Conservation (phyloP, 306 rosid genomes). For the Phaseolus lunatus region DNA sequence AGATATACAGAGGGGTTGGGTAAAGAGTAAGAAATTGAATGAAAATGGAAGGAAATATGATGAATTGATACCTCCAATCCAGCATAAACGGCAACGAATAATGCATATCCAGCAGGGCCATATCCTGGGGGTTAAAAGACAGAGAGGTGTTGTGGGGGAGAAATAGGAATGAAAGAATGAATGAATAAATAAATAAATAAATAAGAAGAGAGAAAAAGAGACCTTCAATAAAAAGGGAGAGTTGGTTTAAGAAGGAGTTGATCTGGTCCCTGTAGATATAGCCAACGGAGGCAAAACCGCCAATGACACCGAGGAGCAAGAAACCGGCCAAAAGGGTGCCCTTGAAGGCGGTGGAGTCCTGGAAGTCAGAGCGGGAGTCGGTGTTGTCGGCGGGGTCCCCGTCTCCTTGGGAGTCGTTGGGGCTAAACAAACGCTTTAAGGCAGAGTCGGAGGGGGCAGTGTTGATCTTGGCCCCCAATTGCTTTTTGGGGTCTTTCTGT, state of each 20-base stretch:
- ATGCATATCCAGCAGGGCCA: conserved; percentile 95
- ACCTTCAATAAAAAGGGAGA: conserved; percentile 83
- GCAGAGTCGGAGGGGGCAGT: conserved; percentile 68
- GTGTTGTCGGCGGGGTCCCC: not conserved
- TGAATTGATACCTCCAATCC: conserved; percentile 79
- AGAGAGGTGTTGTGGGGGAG: not conserved
- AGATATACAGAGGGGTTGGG: not conserved
- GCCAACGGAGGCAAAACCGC: conserved; percentile 84
- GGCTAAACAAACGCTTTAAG: conserved; percentile 62
- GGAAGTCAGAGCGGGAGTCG: conserved; percentile 41
- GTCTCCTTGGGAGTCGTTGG: conserved; percentile 54
- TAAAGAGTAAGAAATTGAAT: not conserved
- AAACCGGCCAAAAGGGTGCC: conserved; percentile 88
- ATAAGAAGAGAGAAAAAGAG: not conserved
- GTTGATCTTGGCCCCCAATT: conserved; percentile 41
- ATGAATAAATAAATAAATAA: no score
- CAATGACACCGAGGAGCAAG: conserved; percentile 72
- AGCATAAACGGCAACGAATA: conserved; percentile 93
- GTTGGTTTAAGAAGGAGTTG: conserved; percentile 69
- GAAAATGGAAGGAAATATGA: not conserved
- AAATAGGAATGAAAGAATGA: not conserved
- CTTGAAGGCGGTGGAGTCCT: conserved; percentile 60
- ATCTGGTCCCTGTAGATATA: conserved; percentile 79
- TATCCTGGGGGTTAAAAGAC: conserved; percentile 68
- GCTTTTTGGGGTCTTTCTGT: conserved; percentile 63